Percentiles rank a stretch among this genome's conserved stretches.
Evolutionary conservation across 148 eudicot genomes (phyloP).

Genomic region (Persicaria maculosa): DNA sequence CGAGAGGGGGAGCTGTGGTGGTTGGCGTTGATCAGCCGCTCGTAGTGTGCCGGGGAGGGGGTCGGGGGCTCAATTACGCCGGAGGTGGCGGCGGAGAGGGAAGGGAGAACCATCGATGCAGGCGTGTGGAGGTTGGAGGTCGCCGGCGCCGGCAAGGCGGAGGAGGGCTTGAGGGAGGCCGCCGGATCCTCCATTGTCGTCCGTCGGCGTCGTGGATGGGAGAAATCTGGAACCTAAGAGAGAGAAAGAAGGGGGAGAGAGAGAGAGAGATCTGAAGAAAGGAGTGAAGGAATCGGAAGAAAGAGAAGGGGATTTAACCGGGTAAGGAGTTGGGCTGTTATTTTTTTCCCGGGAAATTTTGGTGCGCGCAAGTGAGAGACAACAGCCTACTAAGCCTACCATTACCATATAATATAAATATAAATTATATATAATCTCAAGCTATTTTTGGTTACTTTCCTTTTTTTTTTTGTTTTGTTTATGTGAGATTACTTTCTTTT

Average conservation of each 20-base stretch:
- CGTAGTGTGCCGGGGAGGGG: slow-evolving; percentile 21
- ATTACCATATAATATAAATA: no score
- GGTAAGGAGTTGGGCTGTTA: no score
- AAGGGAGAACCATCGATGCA: slow-evolving; percentile 19
- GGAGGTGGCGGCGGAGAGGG: slow-evolving; percentile 20
- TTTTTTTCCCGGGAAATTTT: no score
- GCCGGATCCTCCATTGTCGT: no score
- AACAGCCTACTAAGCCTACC: no score
- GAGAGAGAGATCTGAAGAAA: not conserved
- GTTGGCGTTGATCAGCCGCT: slow-evolving; percentile 30
- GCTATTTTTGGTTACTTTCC: no score
- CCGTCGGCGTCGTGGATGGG: not conserved
- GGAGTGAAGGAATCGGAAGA: not conserved
- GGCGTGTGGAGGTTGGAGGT: slow-evolving; percentile 13
- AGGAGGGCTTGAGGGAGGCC: not conserved
- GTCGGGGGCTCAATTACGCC: not conserved
- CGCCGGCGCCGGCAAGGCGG: not conserved
- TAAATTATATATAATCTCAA: no score
- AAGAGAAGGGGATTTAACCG: not conserved
- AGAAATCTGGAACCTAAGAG: not conserved
- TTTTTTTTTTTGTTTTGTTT: no score
- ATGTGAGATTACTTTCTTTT: no score
- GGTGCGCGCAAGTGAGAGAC: no score
- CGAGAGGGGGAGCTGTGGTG: slow-evolving; percentile 60
- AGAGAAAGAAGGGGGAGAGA: not conserved